Base-by-base conservation (phyloP, 257 asterid genomes). In the Solanum piurae region DNA sequence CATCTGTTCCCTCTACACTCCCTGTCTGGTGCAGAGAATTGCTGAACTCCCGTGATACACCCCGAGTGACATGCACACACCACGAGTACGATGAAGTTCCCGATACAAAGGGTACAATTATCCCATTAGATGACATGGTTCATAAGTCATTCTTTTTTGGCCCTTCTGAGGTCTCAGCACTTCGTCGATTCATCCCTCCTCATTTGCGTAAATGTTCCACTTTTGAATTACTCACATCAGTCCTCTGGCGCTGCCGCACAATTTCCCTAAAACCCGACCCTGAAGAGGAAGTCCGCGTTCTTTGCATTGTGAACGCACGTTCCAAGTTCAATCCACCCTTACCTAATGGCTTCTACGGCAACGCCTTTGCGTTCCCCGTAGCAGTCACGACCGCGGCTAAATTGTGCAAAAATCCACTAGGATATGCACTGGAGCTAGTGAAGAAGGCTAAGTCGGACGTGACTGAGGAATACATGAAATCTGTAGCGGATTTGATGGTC, bases 21-120 rank as follows among this genome's bases (percentile, higher is more conserved):
- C 98, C 98, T 0, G 93, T 94, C 4, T 95, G 98, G 98, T 84
- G 90, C 13, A 75, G 98, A 18, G 92, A 94, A 86, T 89, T 90
- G 21, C 94, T 94, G 7, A 87, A 84, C 9, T 92, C 97, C 8
- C 91, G 94, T 3, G 44, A 91, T 83, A 93, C 93, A 1, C 98
- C 95, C 0, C 91, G 71, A 18, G 87, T 89, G 74, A 29, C 93
- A 0, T 86, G 87, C 88, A 71, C 64, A 4, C 98, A 93, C 90
- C 94, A 37, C 34, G 95, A 93, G 90, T 92, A 94, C 86, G 96
- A 93, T 8, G 84, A 85, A 7, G 94, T 91, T 3, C 92, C 90
- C 2, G 95, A 94, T 88, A 84, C 91, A 4, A 87, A 90, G 55
- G 90, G 92, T n/a, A 90, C 93, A 68, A 27, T 85, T 29, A 87